phyloP scores from a whole-genome alignment of 345 rosid species.

The Garcia nutans region DNA sequence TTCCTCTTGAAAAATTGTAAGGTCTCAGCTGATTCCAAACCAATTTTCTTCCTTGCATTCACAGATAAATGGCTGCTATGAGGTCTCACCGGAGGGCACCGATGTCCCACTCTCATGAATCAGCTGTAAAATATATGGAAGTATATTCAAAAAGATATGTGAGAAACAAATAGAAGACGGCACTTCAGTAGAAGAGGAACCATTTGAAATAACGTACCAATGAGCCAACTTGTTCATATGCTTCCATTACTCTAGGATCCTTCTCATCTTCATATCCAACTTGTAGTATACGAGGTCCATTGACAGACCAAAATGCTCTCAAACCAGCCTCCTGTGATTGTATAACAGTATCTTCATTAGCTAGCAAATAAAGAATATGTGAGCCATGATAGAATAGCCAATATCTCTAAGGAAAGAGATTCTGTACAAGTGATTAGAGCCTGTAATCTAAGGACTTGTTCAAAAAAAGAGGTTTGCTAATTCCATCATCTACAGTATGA shows the following conservation, averaged over 20 bases:
- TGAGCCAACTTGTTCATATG: conserved; percentile 80
- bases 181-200: neutral
- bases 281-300: conserved; percentile 80
- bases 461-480: neutral
- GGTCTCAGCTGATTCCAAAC: neutral
- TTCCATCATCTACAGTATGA: neutral
- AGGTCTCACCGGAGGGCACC: conserved; percentile 35
- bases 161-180: neutral
- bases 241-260: conserved; percentile 87
- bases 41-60: neutral
- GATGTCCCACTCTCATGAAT: conserved; percentile 48
- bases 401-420: neutral
- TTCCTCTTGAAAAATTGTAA: neutral
- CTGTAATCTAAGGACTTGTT: neutral
- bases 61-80: conserved; percentile 30
- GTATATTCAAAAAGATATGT: neutral
- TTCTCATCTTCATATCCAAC: conserved; percentile 86
- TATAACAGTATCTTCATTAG: neutral
- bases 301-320: conserved; percentile 84
- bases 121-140: conserved; percentile 38
- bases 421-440: too few species aligned
- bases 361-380: neutral
- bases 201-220: conserved; percentile 47
- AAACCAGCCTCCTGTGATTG: conserved; percentile 69
- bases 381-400: neutral